Evolutionary conservation across 352 stramenopile species (phyloP).

Genomic region (Globisporangium megalacanthum): DNA sequence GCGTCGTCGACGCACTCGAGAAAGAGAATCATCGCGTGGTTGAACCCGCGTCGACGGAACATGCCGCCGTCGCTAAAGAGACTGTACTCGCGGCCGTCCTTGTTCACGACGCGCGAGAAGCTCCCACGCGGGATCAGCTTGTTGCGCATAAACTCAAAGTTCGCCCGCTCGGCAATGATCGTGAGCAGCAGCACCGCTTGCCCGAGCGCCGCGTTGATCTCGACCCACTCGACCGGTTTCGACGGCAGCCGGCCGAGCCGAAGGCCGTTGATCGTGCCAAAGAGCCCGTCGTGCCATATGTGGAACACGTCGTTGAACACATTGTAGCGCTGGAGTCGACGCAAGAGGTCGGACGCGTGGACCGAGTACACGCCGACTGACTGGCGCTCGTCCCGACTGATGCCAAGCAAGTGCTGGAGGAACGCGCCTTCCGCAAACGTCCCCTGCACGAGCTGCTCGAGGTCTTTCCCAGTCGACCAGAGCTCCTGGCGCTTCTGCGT

Average conservation of each 20-base stretch:
- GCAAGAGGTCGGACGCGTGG: slow-evolving; percentile 77
- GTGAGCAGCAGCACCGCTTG: slow-evolving; percentile 80
- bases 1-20: slow-evolving; percentile 87
- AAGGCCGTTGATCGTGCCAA: slow-evolving; percentile 87
- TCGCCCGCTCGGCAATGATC: slow-evolving; percentile 75
- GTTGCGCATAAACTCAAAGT: slow-evolving; percentile 83
- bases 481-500: slow-evolving; percentile 54
- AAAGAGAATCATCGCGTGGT: slow-evolving; percentile 88
- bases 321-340: slow-evolving; percentile 78
- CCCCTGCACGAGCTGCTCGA: slow-evolving; percentile 64
- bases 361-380: slow-evolving; percentile 72
- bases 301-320: slow-evolving; percentile 90
- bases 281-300: slow-evolving; percentile 88
- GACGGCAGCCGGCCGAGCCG: slow-evolving; percentile 76
- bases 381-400: slow-evolving; percentile 72
- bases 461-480: slow-evolving; percentile 65
- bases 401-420: slow-evolving; percentile 63
- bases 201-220: slow-evolving; percentile 87
- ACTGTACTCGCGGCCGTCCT: slow-evolving; percentile 81
- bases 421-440: slow-evolving; percentile 74
- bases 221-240: slow-evolving; percentile 83
- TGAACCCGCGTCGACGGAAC: slow-evolving; percentile 88
- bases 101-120: slow-evolving; percentile 81
- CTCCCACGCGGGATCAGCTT: slow-evolving; percentile 78
- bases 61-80: slow-evolving; percentile 79